Percentiles rank a stretch among this genome's conserved stretches.
Conservation (phyloP, 345 rosid genomes). For the Lepidium africanum region DNA sequence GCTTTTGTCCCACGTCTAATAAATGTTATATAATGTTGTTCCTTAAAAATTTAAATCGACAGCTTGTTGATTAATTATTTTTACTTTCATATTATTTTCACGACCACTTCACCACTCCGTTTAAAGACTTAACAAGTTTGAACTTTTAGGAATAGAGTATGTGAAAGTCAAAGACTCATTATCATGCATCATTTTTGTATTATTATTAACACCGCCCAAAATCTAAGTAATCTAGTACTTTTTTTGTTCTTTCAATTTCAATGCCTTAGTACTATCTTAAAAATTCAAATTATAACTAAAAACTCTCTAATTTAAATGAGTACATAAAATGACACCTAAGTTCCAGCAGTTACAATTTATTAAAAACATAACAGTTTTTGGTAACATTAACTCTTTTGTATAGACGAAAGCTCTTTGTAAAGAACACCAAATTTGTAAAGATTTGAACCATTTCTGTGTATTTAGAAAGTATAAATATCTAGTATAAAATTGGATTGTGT, state of each 20-base stretch:
- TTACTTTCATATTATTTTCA: too few species aligned
- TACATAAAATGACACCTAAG: neutral
- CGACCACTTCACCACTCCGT: constrained; percentile 11
- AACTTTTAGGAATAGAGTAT: neutral
- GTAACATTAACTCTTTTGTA: neutral
- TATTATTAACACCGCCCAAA: neutral
- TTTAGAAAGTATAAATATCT: neutral
- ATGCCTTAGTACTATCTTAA: neutral
- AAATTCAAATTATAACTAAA: neutral
- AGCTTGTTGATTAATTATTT: neutral
- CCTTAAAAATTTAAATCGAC: neutral
- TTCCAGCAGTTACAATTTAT: neutral
- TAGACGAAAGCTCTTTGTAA: neutral
- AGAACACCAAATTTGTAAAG: too few species aligned
- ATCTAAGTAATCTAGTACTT: neutral
- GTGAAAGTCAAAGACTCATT: constrained; percentile 5
- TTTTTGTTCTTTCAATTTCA: neutral
- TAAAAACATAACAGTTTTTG: neutral
- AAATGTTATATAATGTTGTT: neutral
- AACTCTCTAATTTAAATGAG: neutral
- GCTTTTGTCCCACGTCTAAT: too few species aligned
- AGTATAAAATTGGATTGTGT: neutral
- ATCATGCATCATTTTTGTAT: neutral
- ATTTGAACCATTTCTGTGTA: neutral
- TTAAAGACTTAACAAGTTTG: neutral